Evolutionary conservation across 2,329 filamentous ascomycete genomes (phyloP).

Genomic region (Fusarium veterinarium): DNA sequence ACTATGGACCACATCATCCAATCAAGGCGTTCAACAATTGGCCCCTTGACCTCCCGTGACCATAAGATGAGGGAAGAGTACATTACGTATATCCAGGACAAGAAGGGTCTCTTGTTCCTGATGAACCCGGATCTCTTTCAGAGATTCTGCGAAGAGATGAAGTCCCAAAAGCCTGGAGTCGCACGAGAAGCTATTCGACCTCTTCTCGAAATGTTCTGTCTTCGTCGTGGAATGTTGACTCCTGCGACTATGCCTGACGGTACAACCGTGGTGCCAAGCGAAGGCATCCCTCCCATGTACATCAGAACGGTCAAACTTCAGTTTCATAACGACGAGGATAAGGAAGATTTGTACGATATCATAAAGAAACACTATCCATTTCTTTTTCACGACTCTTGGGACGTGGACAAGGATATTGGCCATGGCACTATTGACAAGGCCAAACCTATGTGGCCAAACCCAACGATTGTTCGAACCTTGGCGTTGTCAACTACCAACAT

Average conservation of each 20-base stretch:
- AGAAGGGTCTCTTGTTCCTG: fast-evolving
- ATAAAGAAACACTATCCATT: fast-evolving
- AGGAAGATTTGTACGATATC: fast-evolving
- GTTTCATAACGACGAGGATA: fast-evolving
- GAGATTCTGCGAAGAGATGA: fast-evolving
- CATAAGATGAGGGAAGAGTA: background rate
- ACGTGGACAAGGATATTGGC: background rate
- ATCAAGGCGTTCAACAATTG: too few species aligned
- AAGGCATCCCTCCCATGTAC: fast-evolving
- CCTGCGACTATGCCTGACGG: fast-evolving
- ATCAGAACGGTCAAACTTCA: fast-evolving
- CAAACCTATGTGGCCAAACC: background rate
- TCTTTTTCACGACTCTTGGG: background rate
- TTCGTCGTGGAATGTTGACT: background rate
- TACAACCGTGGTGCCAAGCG: fast-evolving
- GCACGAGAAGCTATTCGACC: fast-evolving
- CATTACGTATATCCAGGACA: fast-evolving
- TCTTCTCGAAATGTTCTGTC: background rate
- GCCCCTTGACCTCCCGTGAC: background rate
- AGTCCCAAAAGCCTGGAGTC: fast-evolving
- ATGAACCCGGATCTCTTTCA: fast-evolving
- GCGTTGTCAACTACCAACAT: background rate
- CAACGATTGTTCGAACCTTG: background rate
- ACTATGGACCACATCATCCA: background rate
- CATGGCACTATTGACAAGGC: background rate